Percentiles rank a stretch among this genome's conserved stretches.
Conservation (phyloP, 2,329 filamentous ascomycete species). For the Penicillium rolfsii region DNA sequence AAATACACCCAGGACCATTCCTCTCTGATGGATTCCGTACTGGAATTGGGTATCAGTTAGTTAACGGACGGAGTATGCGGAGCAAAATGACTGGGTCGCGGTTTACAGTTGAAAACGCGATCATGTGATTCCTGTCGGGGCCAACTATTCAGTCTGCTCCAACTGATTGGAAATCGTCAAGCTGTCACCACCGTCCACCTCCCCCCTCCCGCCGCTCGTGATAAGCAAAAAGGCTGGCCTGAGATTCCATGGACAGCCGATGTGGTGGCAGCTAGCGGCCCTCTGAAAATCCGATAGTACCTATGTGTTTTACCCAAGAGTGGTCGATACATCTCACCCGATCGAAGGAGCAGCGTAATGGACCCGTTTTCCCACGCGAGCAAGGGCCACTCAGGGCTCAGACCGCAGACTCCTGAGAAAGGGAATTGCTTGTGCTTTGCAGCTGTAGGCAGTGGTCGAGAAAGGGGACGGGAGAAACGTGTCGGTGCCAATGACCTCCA, state of each 20-base stretch:
- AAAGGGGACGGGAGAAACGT: background rate
- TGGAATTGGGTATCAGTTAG: background rate
- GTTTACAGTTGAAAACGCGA: slow-evolving; percentile 24
- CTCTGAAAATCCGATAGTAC: background rate
- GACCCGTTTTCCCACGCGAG: slow-evolving; percentile 26
- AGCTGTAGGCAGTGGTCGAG: background rate
- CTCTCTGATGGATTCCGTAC: too few species aligned
- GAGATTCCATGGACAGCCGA: background rate
- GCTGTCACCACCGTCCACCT: background rate
- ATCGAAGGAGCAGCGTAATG: slow-evolving; percentile 19
- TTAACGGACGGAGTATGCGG: slow-evolving; percentile 1
- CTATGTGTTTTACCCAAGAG: background rate
- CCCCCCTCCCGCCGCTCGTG: background rate
- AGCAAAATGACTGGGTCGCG: slow-evolving; percentile 35
- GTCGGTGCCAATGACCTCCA: slow-evolving; percentile 4
- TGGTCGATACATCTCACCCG: slow-evolving; percentile 14
- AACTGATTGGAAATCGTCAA: background rate
- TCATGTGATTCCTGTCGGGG: slow-evolving; percentile 7
- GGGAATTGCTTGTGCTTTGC: slow-evolving; percentile 3
- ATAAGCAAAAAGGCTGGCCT: background rate
- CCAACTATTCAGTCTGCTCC: background rate
- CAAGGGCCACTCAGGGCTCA: slow-evolving; percentile 27
- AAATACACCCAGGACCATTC: slow-evolving; percentile 18
- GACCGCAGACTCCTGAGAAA: slow-evolving; percentile 18
- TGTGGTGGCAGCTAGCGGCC: background rate